phyloP scores from a whole-genome alignment of 2,329 filamentous ascomycete genomes.

The Aspergillus sp. region DNA sequence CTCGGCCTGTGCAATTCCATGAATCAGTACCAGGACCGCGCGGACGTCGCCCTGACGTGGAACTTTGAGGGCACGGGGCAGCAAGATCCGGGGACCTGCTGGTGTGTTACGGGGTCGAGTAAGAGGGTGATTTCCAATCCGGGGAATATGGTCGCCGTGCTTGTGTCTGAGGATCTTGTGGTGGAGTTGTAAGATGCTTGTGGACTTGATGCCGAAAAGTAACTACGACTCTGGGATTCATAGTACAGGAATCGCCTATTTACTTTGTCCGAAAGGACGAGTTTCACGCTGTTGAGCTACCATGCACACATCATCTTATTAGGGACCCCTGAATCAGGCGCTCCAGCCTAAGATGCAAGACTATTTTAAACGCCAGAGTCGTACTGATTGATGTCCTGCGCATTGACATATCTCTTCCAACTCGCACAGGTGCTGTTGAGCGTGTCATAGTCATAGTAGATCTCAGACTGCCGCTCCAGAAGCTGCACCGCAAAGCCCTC shows the following conservation, averaged over 20 bases:
- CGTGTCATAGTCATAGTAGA: conserved; percentile 1
- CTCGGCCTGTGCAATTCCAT: conserved; percentile 1
- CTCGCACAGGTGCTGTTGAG: conserved; percentile 1
- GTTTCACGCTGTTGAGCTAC: too few species aligned
- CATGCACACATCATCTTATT: too few species aligned
- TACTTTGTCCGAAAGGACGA: too few species aligned
- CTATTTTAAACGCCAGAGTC: neutral
- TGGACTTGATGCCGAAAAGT: too few species aligned
- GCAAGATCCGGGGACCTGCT: neutral
- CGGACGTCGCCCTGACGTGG: neutral
- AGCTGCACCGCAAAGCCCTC: conserved; percentile 62
- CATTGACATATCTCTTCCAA: neutral
- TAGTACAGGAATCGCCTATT: too few species aligned
- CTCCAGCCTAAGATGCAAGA: too few species aligned
- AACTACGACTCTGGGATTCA: too few species aligned
- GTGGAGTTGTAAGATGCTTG: neutral
- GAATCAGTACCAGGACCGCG: conserved; percentile 3
- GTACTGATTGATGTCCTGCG: neutral
- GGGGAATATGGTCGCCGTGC: conserved; percentile 5
- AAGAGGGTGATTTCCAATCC: conserved; percentile 1
- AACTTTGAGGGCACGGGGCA: conserved; percentile 1
- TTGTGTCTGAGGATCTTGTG: neutral
- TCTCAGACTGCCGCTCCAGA: conserved; percentile 1
- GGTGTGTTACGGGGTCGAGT: neutral
- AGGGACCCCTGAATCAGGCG: too few species aligned